Conservation (phyloP, 2,329 filamentous ascomycete species). For the Talaromyces sp. region DNA sequence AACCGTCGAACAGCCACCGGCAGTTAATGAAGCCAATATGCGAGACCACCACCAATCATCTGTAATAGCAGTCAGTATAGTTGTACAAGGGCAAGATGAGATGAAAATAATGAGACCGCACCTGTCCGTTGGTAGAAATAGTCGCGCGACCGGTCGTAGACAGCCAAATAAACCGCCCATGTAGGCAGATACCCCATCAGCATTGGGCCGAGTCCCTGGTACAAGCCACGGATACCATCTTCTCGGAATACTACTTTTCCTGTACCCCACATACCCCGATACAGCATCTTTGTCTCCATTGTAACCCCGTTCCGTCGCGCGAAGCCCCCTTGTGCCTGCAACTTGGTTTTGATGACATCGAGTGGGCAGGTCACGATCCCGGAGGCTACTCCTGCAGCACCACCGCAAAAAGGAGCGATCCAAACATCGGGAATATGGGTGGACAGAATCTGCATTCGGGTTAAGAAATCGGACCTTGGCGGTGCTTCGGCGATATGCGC, state of each 20-base stretch:
- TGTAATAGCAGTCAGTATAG: slow-evolving; percentile 36
- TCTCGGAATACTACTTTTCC: slow-evolving; percentile 82
- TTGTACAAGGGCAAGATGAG: background rate
- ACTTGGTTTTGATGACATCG: slow-evolving; percentile 98
- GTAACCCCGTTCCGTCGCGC: slow-evolving; percentile 45
- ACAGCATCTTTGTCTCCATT: slow-evolving; percentile 60
- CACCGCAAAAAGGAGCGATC: slow-evolving; percentile 83
- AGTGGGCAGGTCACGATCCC: slow-evolving; percentile 94
- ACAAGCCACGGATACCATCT: slow-evolving; percentile 87
- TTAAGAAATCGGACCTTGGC: slow-evolving; percentile 32
- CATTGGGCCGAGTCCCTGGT: slow-evolving; percentile 91
- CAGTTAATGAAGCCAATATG: slow-evolving; percentile 86
- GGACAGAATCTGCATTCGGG: slow-evolving; percentile 46
- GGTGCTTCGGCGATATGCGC: slow-evolving; percentile 32
- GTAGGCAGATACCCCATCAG: slow-evolving; percentile 94
- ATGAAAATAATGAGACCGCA: slow-evolving; percentile 39
- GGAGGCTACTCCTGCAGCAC: slow-evolving; percentile 86
- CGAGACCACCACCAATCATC: slow-evolving; percentile 78
- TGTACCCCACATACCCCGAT: slow-evolving; percentile 85
- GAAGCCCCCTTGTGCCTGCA: slow-evolving; percentile 93
- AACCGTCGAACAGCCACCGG: slow-evolving; percentile 89
- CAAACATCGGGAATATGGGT: slow-evolving; percentile 57
- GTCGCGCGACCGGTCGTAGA: slow-evolving; percentile 87
- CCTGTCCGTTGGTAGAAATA: slow-evolving; percentile 69
- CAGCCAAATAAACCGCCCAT: slow-evolving; percentile 97